phyloP scores from a whole-genome alignment of 371 early-diverging fungal genomes.

The Mucor circinelloides region DNA sequence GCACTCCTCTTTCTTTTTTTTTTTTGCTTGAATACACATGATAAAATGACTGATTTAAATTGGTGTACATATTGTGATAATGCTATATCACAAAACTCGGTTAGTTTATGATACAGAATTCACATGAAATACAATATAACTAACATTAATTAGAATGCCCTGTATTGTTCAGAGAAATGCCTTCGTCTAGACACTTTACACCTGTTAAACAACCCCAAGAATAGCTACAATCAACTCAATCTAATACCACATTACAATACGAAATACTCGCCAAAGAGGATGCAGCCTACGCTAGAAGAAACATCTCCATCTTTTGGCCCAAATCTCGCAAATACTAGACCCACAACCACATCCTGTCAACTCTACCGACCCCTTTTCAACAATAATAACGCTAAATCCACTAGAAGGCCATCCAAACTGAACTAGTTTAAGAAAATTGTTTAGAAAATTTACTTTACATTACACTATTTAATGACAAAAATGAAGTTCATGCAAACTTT shows the following conservation, averaged over 20 bases:
- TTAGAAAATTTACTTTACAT: background rate
- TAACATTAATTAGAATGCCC: background rate
- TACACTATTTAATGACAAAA: background rate
- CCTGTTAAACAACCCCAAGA: background rate
- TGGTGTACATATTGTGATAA: background rate
- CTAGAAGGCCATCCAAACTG: background rate
- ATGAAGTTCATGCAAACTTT: background rate
- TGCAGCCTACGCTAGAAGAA: background rate
- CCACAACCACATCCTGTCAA: background rate
- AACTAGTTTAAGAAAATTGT: no score
- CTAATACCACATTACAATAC: background rate
- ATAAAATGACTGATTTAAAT: background rate
- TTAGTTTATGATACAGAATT: background rate
- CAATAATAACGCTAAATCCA: background rate
- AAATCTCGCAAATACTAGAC: background rate
- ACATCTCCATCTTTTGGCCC: background rate
- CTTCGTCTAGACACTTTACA: background rate
- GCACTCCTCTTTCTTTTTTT: background rate
- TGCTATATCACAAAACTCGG: background rate
- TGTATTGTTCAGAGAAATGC: background rate
- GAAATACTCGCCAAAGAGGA: background rate
- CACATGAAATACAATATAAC: background rate
- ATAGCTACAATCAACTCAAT: background rate
- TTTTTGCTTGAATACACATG: background rate
- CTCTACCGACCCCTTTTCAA: background rate